These are phyloP conservation scores for Cryptosporidium felis DNA, from an alignment of 169 alveolate species.

Conservation along the genomic window DNA sequence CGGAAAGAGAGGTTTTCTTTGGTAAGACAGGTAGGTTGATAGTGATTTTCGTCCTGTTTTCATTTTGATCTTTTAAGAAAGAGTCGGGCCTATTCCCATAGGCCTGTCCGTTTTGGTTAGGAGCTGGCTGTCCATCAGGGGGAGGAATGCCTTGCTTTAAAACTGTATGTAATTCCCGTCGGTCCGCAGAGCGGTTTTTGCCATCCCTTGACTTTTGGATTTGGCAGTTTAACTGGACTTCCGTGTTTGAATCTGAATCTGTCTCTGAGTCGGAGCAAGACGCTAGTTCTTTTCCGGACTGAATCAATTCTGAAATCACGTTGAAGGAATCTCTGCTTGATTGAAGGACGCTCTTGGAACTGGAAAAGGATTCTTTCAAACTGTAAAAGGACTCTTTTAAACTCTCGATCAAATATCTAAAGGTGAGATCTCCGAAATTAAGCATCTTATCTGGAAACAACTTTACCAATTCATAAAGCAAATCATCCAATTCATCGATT, in stretches of 20 bases:
- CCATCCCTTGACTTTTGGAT: too few species aligned
- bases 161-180: too few species aligned
- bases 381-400: slow-evolving; percentile 6
- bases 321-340: not conserved
- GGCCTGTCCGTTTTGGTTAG: too few species aligned
- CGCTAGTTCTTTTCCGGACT: not conserved
- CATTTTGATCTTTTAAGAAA: too few species aligned
- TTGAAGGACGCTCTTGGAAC: not conserved
- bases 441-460: slow-evolving; percentile 44
- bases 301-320: not conserved
- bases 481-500: slow-evolving; percentile 22
- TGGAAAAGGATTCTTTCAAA: not conserved
- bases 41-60: too few species aligned
- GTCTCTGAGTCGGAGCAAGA: not conserved
- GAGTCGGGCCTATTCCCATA: too few species aligned
- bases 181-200: too few species aligned
- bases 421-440: not conserved
- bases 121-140: too few species aligned
- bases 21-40: too few species aligned
- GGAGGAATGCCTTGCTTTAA: too few species aligned
- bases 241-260: not conserved
- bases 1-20: too few species aligned
- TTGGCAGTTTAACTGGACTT: too few species aligned
- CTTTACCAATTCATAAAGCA: not conserved
- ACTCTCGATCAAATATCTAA: slow-evolving; percentile 8